Base-by-base conservation (phyloP, 139 green algal genomes). In the Auxenochlorella protothecoides region DNA sequence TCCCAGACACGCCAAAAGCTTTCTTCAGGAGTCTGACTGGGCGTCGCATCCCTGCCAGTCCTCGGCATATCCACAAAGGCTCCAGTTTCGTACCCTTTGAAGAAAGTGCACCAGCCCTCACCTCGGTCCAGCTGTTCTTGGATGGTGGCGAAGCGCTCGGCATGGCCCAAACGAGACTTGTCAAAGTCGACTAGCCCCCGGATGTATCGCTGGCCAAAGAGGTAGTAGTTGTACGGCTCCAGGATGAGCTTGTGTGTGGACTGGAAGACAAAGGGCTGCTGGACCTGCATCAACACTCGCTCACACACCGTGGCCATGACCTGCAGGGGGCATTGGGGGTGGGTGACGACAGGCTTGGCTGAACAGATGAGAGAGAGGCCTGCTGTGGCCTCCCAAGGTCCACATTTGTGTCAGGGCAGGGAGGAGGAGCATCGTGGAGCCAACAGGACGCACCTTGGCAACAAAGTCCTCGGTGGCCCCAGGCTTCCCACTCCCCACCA, bases 131-230 rank as follows among this genome's bases (percentile, higher is more conserved):
- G 78, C 76, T 86, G 81, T 65, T 73, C 72, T 60, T 85, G 66
- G 11, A 90, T 65, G 7, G 72, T 52, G 12, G 81, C 56, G 51
- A 85, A 89, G 2, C 68, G 66, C 11, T 85, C 76, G 59, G 73
- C 51, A 13, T 81, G 72, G n/a, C 90, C 86, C 70, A 97, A 63
- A 27, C 94, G 76, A 3, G 86, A 95, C 63, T 88, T 89, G 57
- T 89, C 67, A 82, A 96, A 99, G 74, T 99, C 82, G 53, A 97
- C 89, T 7, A 99, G 85, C 9, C 66, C 72, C 67, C 77, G 59
- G 63, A 83, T 74, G 69, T 99, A 99, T 52, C 85, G 81, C 84
- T 98, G 92, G 7, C 92, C 95, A 74, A 98, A 97, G 11, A 90
- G 80, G 63, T 92, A 99, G 84, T 98, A 99, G 79, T 96, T 83